These are phyloP conservation scores for Knufia fluminis DNA, from an alignment of 2,329 filamentous ascomycete species.

Conservation along the genomic window DNA sequence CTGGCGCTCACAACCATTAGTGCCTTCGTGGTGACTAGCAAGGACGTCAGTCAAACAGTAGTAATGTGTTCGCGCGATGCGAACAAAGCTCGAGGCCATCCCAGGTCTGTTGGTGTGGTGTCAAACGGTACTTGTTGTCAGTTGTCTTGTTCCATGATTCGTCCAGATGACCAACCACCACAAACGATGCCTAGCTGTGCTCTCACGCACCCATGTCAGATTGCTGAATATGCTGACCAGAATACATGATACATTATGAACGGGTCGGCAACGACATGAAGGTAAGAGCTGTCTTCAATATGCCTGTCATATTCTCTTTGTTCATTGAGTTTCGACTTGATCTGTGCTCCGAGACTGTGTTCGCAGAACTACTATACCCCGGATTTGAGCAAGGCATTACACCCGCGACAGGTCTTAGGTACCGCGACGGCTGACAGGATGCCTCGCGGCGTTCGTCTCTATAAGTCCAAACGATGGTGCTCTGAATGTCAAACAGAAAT, in stretches of 20 bases:
- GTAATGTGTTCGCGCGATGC: background rate
- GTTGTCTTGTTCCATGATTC: constrained; percentile 5
- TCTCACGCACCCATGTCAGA: background rate
- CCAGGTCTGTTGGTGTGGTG: background rate
- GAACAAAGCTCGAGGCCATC: background rate
- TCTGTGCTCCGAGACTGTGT: background rate
- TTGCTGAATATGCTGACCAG: background rate
- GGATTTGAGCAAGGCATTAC: background rate
- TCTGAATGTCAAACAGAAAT: constrained; percentile 2
- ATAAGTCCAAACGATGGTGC: constrained; percentile 4
- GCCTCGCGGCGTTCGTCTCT: background rate
- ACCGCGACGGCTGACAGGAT: background rate
- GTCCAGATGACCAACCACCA: background rate
- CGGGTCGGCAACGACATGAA: background rate
- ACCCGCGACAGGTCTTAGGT: background rate
- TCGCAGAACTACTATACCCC: background rate
- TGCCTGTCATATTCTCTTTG: background rate
- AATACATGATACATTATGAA: background rate
- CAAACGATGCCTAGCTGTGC: background rate
- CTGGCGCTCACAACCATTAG: no score
- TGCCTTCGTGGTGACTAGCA: no score
- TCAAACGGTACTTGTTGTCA: constrained; percentile 1
- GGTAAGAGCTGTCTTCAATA: background rate
- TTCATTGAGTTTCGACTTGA: background rate
- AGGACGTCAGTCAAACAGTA: no score